Evolutionary conservation across 2,329 filamentous ascomycete genomes (phyloP), one percentile per base, ranked within the genome.

Genomic region (Cordyceps cateniannulata): DNA sequence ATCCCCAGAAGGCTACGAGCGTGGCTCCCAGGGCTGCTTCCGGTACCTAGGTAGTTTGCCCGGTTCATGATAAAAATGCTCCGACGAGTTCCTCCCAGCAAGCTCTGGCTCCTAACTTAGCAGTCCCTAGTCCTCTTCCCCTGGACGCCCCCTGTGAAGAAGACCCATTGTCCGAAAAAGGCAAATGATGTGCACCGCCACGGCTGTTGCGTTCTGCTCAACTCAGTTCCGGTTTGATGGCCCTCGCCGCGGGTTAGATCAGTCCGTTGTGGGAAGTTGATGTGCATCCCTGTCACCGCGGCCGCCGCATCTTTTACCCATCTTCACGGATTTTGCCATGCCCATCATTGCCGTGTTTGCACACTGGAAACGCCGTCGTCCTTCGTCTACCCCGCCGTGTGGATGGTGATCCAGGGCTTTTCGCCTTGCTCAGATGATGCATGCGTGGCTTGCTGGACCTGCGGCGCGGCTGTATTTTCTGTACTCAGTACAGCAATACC

Each of bases 301-400:
- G n/a, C 51, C 40, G 22, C 40, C 16, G 38, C 24, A 44, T 55
- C 38, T 25, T 42, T n/a, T 32, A 16, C 12, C 16, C 18, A 16
- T 16, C 22, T 24, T 40, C 40, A 27, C 51, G 51, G 51, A 57
- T 56, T 47, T 53, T 48, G 49, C 42, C 58, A 29, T 52, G 51
- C 59, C 54, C 53, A 60, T 60, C 59, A 49, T 50, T 61, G 29
- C 59, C 45, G 20, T n/a, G 32, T 61, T 14, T 24, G 53, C 24
- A 16, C 18, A 49, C 32, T 45, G 24, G 44, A 56, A 61, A 55
- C 51, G 51, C 56, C 35, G 32, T 45, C 35, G 18, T n/a, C 32
- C 3, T 49, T 25, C 22, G n/a, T 22, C 35, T 51, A 59, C 48
- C 48, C 56, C 48, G 56, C 48, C 32, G 32, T 59, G 56, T 52